These are phyloP conservation scores for Fusarium mangiferae DNA, from an alignment of 2,329 filamentous ascomycete species.

Conservation along the genomic window DNA sequence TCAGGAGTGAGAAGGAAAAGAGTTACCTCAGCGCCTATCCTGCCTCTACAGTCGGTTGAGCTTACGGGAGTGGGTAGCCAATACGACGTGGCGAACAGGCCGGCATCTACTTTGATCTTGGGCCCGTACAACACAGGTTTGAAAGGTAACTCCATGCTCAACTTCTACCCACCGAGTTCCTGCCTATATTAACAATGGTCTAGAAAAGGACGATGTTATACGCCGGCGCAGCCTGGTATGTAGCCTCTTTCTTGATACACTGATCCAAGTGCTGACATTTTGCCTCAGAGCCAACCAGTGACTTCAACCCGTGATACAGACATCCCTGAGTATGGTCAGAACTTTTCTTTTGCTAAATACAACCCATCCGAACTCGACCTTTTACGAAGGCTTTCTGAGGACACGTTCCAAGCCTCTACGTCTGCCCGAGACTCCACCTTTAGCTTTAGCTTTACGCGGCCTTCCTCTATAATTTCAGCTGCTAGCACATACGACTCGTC, in stretches of 20 bases:
- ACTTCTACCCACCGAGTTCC: neutral
- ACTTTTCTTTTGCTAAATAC: neutral
- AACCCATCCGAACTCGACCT: conserved; percentile 2
- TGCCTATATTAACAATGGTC: no score
- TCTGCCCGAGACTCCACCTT: conserved; percentile 7
- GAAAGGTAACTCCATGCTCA: neutral
- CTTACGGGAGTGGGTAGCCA: conserved; percentile 23
- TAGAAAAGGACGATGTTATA: neutral
- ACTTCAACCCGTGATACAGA: neutral
- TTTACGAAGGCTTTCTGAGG: neutral
- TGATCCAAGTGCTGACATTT: neutral
- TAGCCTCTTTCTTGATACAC: neutral
- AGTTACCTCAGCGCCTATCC: neutral
- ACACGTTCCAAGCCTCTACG: neutral
- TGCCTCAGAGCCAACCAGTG: neutral
- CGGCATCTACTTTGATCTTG: neutral
- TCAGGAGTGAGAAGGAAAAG: neutral
- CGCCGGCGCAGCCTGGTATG: neutral
- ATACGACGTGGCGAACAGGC: conserved; percentile 1
- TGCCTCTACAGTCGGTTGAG: neutral
- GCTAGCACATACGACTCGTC: conserved; percentile 18
- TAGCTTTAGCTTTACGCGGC: neutral
- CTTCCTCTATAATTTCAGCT: conserved; percentile 9
- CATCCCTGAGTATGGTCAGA: neutral
- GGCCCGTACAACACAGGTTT: neutral